A percentile compares a stretch with the other conserved stretches of the same genome.
phyloP scores from a whole-genome alignment of 805 yeast species.

The Komagataella mondaviorum region DNA sequence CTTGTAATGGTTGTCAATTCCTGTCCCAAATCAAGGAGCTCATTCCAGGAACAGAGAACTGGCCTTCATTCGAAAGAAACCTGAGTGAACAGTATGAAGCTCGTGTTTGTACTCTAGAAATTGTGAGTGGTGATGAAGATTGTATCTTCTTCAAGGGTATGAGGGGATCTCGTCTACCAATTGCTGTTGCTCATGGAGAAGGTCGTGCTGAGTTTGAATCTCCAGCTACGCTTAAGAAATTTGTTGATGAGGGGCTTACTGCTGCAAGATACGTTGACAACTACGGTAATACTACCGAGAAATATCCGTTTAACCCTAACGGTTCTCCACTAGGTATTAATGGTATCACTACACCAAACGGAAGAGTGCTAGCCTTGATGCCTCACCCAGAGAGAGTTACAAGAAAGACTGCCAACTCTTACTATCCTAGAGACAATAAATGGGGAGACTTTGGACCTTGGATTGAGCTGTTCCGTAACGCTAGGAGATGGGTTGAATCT shows the following conservation, averaged over 20 bases:
- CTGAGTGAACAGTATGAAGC: conserved; percentile 93
- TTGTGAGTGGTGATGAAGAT: conserved; percentile 29
- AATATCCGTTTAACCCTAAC: conserved; percentile 90
- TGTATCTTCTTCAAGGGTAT: conserved; percentile 74
- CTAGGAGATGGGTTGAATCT: conserved; percentile 75
- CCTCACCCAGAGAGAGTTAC: conserved; percentile 97
- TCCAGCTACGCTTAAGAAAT: conserved; percentile 28
- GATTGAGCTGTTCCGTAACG: conserved; percentile 85
- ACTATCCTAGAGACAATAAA: conserved; percentile 57
- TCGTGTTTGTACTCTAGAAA: conserved; percentile 80
- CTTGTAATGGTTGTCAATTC: conserved; percentile 98
- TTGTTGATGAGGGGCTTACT: conserved; percentile 38
- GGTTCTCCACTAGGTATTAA: conserved; percentile 92
- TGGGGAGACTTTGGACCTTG: conserved; percentile 92
- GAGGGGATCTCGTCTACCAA: conserved; percentile 90
- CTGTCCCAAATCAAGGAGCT: conserved; percentile 71
- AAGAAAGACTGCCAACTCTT: conserved; percentile 81
- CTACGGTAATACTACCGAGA: conserved; percentile 71
- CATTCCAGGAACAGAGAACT: conserved; percentile 86
- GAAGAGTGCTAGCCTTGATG: conserved; percentile 96
- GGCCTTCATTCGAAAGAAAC: conserved; percentile 95
- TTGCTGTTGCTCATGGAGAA: conserved; percentile 98
- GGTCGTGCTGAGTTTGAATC: conserved; percentile 71
- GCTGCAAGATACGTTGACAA: conserved; percentile 82
- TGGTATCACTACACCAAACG: conserved; percentile 81